Base-by-base conservation (phyloP, 345 rosid genomes). In the Eutrema japonicum region DNA sequence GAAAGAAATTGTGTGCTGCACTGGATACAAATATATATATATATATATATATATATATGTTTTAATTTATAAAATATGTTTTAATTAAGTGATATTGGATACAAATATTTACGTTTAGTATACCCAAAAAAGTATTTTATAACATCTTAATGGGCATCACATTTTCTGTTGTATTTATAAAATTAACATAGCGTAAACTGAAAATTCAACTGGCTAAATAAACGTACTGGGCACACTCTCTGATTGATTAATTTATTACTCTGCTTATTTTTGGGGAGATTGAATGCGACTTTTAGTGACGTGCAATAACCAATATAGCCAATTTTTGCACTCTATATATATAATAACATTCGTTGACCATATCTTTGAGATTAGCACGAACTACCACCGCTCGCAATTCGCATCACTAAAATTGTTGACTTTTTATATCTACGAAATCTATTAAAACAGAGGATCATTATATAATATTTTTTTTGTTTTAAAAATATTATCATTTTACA, bases 281-380 rank as follows among this genome's bases (percentile, higher is more conserved):
- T 27, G 57, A 38, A 59, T 35, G n/a, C 26, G 67, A 63, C 53
- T 45, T 47, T 13, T 60, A 26, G 41, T 47, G 68, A 64, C 68
- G 55, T 33, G 33, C 55, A 33, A 18, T 18, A 18, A 18, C 1
- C 22, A 18, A 33, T 64, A 14, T 48, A 16, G 43, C 30, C 68
- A 47, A 10, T 22, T 48, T 42, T 9, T 30, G 52, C 12, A 43
- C 40, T 46, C 22, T 18, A 18, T 18, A 0, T 27, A 27, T 37
- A 37, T 8, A 7, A 9, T 63, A 27, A 43, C 43, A 27, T 29
- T 63, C 26, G 37, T 43, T 45, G 67, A 62, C 38, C 52, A 45
- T 63, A 63, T 7, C 26, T 64, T 36, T 46, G 42, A 32, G 54
- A 46, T 64, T 45, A 46, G 30, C 54, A 64, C 30, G 38, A 64